Evolutionary conservation across 345 rosid species (phyloP).

Genomic region (Cardamine chenopodiifolia): DNA sequence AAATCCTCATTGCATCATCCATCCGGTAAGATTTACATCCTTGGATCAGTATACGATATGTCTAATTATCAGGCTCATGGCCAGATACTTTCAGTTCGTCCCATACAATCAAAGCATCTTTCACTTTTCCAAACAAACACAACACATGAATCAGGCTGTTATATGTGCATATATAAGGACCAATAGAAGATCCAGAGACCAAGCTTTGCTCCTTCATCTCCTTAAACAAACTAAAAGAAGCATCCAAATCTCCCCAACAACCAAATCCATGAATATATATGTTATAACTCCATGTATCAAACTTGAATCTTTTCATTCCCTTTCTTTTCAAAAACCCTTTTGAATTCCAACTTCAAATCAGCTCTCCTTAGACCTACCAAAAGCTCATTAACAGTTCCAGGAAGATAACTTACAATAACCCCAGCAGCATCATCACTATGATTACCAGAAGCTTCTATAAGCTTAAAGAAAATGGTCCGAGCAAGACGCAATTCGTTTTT

Average conservation of each 20-base stretch:
- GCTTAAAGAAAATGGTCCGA: conserved; percentile 67
- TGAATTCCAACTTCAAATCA: conserved; percentile 63
- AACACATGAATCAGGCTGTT: conserved; percentile 78
- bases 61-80: conserved; percentile 78
- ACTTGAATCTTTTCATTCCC: conserved; percentile 50
- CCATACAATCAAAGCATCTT: conserved; percentile 69
- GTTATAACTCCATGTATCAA: conserved; percentile 73
- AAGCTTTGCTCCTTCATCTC: conserved; percentile 72
- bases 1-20: conserved; percentile 66
- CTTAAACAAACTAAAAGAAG: conserved; percentile 68
- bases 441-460: conserved; percentile 49
- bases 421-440: conserved; percentile 21
- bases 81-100: conserved; percentile 84
- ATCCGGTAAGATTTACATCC: conserved; percentile 71
- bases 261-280: conserved; percentile 89
- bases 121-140: conserved; percentile 72
- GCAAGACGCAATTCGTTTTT: conserved; percentile 65
- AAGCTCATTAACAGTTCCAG: conserved; percentile 64
- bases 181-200: conserved; percentile 41
- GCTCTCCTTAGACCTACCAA: conserved; percentile 66
- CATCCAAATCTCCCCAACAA: conserved; percentile 71
- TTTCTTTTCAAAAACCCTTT: conserved; percentile 52
- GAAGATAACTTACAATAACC: conserved; percentile 39
- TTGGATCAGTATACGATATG: conserved; percentile 72
- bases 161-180: conserved; percentile 88